phyloP scores from a whole-genome alignment of 257 asterid genomes.

The Gentiana macrophylla region DNA sequence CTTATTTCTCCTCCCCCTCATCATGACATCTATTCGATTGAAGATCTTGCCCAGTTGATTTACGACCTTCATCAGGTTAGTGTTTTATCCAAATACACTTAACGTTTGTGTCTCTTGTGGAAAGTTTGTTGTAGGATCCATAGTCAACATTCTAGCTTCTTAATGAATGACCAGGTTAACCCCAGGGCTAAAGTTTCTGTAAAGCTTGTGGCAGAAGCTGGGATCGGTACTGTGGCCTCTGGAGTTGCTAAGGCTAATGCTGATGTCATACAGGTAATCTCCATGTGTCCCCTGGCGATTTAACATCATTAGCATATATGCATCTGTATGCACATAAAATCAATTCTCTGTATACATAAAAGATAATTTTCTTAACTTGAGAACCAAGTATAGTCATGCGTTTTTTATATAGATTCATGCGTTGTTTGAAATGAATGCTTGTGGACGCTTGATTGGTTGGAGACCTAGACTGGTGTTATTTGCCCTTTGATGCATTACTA shows the following conservation, averaged over 20 bases:
- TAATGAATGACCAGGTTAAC: conserved; percentile 55
- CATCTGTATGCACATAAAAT: too few species aligned
- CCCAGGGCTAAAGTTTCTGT: conserved; percentile 96
- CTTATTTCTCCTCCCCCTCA: conserved; percentile 99
- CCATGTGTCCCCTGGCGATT: too few species aligned
- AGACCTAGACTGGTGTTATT: too few species aligned
- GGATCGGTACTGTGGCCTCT: conserved; percentile 99
- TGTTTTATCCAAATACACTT: neutral
- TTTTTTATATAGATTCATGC: too few species aligned
- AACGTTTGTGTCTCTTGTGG: neutral
- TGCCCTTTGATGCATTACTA: too few species aligned
- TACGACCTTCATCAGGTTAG: conserved; percentile 97
- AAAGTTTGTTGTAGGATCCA: neutral
- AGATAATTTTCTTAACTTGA: too few species aligned
- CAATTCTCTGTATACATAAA: too few species aligned
- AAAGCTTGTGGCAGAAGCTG: conserved; percentile 98
- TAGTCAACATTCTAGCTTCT: conserved; percentile 1
- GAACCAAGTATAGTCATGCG: too few species aligned
- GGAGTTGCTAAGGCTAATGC: conserved; percentile 99
- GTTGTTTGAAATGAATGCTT: too few species aligned
- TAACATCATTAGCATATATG: too few species aligned
- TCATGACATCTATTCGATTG: conserved; percentile 96
- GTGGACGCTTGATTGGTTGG: too few species aligned
- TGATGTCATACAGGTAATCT: conserved; percentile 80
- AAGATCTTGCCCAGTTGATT: conserved; percentile 98